phyloP scores from a whole-genome alignment of 2,329 filamentous ascomycete genomes.

The Cordyceps militaris region DNA sequence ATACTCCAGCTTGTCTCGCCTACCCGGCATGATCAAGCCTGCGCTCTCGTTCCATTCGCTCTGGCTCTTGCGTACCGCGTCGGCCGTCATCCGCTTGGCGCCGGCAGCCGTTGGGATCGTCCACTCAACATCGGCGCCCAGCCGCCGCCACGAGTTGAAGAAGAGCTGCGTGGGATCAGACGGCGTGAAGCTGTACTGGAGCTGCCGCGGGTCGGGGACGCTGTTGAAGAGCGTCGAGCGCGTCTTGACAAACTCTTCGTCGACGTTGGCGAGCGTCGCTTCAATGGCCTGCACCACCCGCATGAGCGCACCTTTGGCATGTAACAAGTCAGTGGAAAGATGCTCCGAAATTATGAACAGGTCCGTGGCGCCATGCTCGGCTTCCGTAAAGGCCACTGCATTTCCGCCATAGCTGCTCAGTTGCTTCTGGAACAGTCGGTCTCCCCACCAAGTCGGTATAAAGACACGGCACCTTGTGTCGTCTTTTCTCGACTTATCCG shows the following conservation, averaged over 20 bases:
- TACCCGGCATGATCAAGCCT: slow-evolving; percentile 27
- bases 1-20: slow-evolving; percentile 17
- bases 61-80: slow-evolving; percentile 26
- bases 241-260: slow-evolving; percentile 36
- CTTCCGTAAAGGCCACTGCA: slow-evolving; percentile 32
- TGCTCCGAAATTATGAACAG: slow-evolving; percentile 18
- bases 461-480: slow-evolving; percentile 23
- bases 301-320: slow-evolving; percentile 20
- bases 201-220: slow-evolving; percentile 30
- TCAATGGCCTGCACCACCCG: slow-evolving; percentile 25
- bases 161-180: slow-evolving; percentile 32
- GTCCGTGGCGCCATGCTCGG: slow-evolving; percentile 21
- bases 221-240: slow-evolving; percentile 29
- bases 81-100: slow-evolving; percentile 16
- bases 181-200: slow-evolving; percentile 35
- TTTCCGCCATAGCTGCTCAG: slow-evolving; percentile 34
- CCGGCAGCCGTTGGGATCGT: slow-evolving; percentile 20
- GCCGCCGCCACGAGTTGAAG: slow-evolving; percentile 40
- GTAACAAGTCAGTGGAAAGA: slow-evolving; percentile 13
- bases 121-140: slow-evolving; percentile 36
- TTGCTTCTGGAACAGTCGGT: slow-evolving; percentile 25
- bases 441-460: slow-evolving; percentile 37
- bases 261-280: slow-evolving; percentile 21
- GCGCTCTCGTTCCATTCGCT: slow-evolving; percentile 25
- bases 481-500: slow-evolving; percentile 3